Conservation (phyloP, 192 early-diverging fungal genomes). For the Phlyctochytrium planicorne region DNA sequence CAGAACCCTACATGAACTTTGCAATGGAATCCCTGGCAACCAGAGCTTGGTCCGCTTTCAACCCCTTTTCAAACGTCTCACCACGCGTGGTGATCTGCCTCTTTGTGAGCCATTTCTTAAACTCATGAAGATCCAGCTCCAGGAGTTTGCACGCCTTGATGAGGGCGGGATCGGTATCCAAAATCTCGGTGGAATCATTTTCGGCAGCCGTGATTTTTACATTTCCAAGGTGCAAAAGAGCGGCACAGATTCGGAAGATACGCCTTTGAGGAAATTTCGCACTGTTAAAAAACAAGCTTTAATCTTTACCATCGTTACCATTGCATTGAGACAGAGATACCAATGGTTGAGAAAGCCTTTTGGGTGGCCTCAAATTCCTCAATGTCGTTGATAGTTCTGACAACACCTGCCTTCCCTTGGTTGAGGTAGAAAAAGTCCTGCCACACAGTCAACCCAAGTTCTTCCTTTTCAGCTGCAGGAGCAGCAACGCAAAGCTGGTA, state of each 20-base stretch:
- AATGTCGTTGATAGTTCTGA: slow-evolving; percentile 80
- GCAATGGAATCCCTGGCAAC: slow-evolving; percentile 82
- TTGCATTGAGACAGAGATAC: slow-evolving; percentile 71
- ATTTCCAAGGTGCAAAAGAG: slow-evolving; percentile 26
- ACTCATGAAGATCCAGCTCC: slow-evolving; percentile 9
- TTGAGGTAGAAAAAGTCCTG: slow-evolving; percentile 75
- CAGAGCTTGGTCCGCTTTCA: slow-evolving; percentile 62
- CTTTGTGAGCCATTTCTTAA: slow-evolving; percentile 77
- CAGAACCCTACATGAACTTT: slow-evolving; percentile 73
- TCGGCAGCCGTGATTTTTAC: slow-evolving; percentile 39
- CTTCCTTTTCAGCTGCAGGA: slow-evolving; percentile 51
- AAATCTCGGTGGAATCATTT: slow-evolving; percentile 4
- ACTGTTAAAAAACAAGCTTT: background rate
- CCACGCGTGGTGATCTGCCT: slow-evolving; percentile 66
- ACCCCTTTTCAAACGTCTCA: slow-evolving; percentile 63
- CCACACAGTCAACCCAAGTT: slow-evolving; percentile 65
- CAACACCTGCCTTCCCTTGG: slow-evolving; percentile 68
- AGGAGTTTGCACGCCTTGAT: slow-evolving; percentile 11
- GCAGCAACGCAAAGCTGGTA: slow-evolving; percentile 65
- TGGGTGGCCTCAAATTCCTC: slow-evolving; percentile 79
- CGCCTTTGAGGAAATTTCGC: slow-evolving; percentile 9
- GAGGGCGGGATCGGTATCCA: slow-evolving; percentile 16
- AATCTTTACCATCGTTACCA: slow-evolving; percentile 43
- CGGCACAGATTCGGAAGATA: slow-evolving; percentile 27
- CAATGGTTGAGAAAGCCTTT: slow-evolving; percentile 73